Conservation (phyloP, 163 green algal species). For the Scenedesmus sp. region DNA sequence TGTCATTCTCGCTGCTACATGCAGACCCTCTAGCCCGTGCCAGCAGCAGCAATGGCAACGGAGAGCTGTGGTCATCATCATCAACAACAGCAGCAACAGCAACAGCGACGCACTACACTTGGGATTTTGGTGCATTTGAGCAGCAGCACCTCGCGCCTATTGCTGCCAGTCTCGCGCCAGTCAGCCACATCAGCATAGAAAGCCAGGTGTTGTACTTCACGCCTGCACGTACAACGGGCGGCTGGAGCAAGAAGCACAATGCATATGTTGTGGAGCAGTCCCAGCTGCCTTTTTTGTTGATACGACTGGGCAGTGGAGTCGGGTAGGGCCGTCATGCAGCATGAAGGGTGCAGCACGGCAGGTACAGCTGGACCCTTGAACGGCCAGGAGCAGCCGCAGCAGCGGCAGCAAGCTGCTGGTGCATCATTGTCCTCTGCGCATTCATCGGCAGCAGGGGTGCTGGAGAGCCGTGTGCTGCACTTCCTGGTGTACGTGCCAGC, state of each 20-base stretch:
- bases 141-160: conserved; percentile 59
- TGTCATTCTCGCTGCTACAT: conserved; percentile 79
- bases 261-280: conserved; percentile 62
- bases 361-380: not conserved
- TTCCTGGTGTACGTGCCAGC: conserved; percentile 79
- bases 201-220: conserved; percentile 76
- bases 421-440: not conserved
- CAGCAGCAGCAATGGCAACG: not conserved
- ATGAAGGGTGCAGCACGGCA: not conserved
- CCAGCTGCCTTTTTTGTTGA: conserved; percentile 79
- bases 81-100: not conserved
- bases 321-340: conserved; percentile 54
- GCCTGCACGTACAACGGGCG: conserved; percentile 34
- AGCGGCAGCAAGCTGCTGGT: not conserved
- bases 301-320: conserved; percentile 77
- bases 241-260: conserved; percentile 53
- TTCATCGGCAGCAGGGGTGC: not conserved
- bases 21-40: conserved; percentile 55
- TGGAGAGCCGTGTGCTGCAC: conserved; percentile 65
- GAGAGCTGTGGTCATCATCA: not conserved
- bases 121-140: conserved; percentile 69
- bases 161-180: conserved; percentile 58
- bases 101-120: conserved; percentile 38
- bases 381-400: conserved; percentile 13
- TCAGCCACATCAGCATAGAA: conserved; percentile 57